Percentiles rank a stretch among this genome's conserved stretches.
Evolutionary conservation across 2,329 filamentous ascomycete genomes (phyloP).

Genomic region (Colletotrichum orchidophilum): DNA sequence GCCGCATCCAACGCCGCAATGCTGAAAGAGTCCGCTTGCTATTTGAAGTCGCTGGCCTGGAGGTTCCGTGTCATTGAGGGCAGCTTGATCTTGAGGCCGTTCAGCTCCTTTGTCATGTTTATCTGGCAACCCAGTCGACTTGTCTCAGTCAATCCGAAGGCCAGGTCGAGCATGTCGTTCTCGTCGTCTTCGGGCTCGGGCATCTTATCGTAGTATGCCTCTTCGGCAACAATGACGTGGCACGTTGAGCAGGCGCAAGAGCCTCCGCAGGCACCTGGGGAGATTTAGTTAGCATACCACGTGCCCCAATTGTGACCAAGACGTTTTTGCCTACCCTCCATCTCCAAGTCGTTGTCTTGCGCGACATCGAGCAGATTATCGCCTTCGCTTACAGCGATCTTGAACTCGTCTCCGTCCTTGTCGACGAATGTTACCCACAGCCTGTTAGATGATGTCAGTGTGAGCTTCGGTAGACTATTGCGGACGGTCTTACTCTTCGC

Average conservation of each 20-base stretch:
- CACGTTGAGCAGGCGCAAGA: slow-evolving; percentile 94
- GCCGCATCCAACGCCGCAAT: slow-evolving; percentile 23
- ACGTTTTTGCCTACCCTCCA: slow-evolving; percentile 77
- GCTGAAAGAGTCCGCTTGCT: slow-evolving; percentile 20
- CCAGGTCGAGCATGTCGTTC: slow-evolving; percentile 91
- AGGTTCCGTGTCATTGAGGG: slow-evolving; percentile 95
- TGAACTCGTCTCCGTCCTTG: slow-evolving; percentile 82
- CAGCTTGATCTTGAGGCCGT: slow-evolving; percentile 85
- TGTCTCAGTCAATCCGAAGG: slow-evolving; percentile 90
- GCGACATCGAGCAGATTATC: slow-evolving; percentile 97
- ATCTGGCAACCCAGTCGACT: slow-evolving; percentile 88
- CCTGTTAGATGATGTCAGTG: slow-evolving; percentile 54
- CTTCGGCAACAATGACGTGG: slow-evolving; percentile 84
- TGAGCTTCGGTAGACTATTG: slow-evolving; percentile 18
- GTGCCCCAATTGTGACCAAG: background rate
- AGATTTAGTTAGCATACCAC: slow-evolving; percentile 36
- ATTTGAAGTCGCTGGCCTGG: slow-evolving; percentile 90
- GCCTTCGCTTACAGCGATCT: slow-evolving; percentile 82
- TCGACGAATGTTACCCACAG: slow-evolving; percentile 92
- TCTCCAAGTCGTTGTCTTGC: slow-evolving; percentile 93
- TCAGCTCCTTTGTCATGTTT: slow-evolving; percentile 87
- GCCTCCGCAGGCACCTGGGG: slow-evolving; percentile 84
- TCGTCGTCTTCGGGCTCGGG: slow-evolving; percentile 81
- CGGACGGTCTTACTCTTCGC: slow-evolving; percentile 79
- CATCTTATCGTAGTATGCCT: slow-evolving; percentile 80